Conservation (phyloP, 2,329 filamentous ascomycete genomes). For the Curvularia verruculosa region DNA sequence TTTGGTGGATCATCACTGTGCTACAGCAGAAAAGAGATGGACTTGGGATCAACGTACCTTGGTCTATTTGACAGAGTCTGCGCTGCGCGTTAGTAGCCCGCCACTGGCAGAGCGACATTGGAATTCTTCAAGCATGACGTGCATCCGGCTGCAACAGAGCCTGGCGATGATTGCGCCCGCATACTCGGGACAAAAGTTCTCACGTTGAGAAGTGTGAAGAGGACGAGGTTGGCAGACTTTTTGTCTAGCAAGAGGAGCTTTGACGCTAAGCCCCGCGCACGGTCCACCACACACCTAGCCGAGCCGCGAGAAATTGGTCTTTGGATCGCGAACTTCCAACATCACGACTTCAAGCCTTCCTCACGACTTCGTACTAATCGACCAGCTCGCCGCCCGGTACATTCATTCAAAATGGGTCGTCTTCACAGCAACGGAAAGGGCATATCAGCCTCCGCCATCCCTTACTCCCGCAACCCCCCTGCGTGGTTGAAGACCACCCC, state of each 20-base stretch:
- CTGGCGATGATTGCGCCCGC: background rate
- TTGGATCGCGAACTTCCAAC: slow-evolving; percentile 24
- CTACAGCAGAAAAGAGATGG: background rate
- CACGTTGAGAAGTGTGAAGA: background rate
- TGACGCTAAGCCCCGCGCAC: slow-evolving; percentile 9
- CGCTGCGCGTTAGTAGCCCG: background rate
- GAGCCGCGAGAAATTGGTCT: slow-evolving; percentile 34
- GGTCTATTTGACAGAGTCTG: slow-evolving; percentile 12
- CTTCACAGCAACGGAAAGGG: slow-evolving; percentile 99
- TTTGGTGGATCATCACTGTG: slow-evolving; percentile 29
- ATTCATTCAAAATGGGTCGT: slow-evolving; percentile 78
- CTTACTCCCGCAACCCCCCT: slow-evolving; percentile 92
- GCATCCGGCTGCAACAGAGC: slow-evolving; percentile 6
- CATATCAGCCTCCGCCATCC: slow-evolving; percentile 93
- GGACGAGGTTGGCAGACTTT: slow-evolving; percentile 18
- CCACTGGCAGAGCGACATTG: background rate
- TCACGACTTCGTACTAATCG: slow-evolving; percentile 35
- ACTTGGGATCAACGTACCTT: slow-evolving; percentile 42
- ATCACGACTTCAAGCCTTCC: slow-evolving; percentile 25
- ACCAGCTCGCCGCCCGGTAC: slow-evolving; percentile 29
- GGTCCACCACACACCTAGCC: slow-evolving; percentile 20
- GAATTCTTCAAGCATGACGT: background rate
- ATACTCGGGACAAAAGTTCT: background rate
- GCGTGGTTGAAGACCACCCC: slow-evolving; percentile 99
- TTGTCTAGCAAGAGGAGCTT: slow-evolving; percentile 11